Evolutionary conservation across 257 asterid species (phyloP).

Genomic region (Salvia splendens): DNA sequence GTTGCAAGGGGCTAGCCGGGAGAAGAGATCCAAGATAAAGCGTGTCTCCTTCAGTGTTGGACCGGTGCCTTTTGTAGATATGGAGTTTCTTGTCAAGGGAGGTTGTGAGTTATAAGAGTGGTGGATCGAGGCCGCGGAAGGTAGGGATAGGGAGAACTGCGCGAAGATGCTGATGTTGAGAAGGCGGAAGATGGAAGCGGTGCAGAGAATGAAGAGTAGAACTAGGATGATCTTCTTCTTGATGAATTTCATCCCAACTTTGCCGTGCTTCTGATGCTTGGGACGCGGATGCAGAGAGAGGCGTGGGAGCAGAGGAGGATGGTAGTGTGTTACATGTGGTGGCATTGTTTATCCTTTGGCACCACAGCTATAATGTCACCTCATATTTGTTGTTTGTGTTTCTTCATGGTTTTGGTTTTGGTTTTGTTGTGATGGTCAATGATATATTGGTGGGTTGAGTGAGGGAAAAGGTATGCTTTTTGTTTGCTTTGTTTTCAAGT

Average conservation of each 20-base stretch:
- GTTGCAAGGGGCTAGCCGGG: slow-evolving; percentile 62
- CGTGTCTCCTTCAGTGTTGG: slow-evolving; percentile 55
- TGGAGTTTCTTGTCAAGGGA: not conserved
- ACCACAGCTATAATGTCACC: slow-evolving; percentile 29
- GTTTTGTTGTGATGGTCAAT: slow-evolving; percentile 15
- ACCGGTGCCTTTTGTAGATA: slow-evolving; percentile 10
- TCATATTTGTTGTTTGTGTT: slow-evolving; percentile 24
- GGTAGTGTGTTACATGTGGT: slow-evolving; percentile 43
- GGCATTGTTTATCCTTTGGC: slow-evolving; percentile 58
- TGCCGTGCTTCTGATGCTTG: slow-evolving; percentile 23
- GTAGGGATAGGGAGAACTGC: slow-evolving; percentile 39
- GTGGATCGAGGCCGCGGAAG: slow-evolving; percentile 25
- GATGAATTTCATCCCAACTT: slow-evolving; percentile 46
- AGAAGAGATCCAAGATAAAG: slow-evolving; percentile 52
- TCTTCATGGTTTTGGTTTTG: not conserved
- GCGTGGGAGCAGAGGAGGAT: slow-evolving; percentile 43
- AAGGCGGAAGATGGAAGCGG: slow-evolving; percentile 62
- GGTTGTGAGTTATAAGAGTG: not conserved
- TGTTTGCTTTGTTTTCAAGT: slow-evolving; percentile 56
- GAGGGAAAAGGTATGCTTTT: slow-evolving; percentile 48
- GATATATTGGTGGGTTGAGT: slow-evolving; percentile 50
- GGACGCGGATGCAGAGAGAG: slow-evolving; percentile 33
- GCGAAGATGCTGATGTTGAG: slow-evolving; percentile 51
- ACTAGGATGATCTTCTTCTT: slow-evolving; percentile 54
- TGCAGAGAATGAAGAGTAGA: slow-evolving; percentile 54